These are phyloP conservation scores for Mycena chlorophos DNA, from an alignment of 768 basidiomycete genomes.

Conservation along the genomic window DNA sequence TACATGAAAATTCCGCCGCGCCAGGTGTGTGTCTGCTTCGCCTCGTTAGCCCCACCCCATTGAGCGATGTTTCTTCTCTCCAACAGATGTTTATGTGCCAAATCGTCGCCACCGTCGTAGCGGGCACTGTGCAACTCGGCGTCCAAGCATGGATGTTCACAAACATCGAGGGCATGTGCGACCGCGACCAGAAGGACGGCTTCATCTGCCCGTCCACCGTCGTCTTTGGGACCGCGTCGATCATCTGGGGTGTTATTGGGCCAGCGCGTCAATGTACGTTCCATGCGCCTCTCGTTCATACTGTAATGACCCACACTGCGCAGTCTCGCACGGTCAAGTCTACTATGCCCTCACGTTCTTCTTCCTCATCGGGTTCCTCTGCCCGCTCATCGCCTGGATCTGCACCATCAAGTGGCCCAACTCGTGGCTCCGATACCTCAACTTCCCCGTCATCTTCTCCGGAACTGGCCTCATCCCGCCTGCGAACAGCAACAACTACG, in stretches of 20 bases:
- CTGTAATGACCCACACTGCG: conserved; percentile 16
- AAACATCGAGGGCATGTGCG: conserved; percentile 40
- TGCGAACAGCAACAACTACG: conserved; percentile 66
- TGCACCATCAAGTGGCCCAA: conserved; percentile 62
- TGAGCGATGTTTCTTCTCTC: conserved; percentile 3
- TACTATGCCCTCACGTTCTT: conserved; percentile 68
- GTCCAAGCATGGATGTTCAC: conserved; percentile 67
- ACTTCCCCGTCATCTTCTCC: conserved; percentile 62
- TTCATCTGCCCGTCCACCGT: conserved; percentile 45
- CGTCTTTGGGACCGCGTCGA: conserved; percentile 57
- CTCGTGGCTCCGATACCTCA: conserved; percentile 59
- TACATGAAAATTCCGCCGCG: conserved; percentile 68
- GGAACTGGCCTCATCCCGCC: conserved; percentile 65
- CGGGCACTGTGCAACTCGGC: conserved; percentile 65
- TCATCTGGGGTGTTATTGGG: conserved; percentile 33
- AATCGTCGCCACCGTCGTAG: conserved; percentile 55
- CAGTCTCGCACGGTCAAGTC: conserved; percentile 58
- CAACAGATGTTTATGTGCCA: conserved; percentile 30
- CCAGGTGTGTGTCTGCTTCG: conserved; percentile 50
- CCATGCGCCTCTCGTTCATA: conserved; percentile 5
- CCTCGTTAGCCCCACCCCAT: conserved; percentile 12
- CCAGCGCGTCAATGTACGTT: conserved; percentile 36
- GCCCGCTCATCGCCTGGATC: conserved; percentile 57
- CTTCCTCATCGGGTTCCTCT: conserved; percentile 73
- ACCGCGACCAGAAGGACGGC: conserved; percentile 3